Conservation (phyloP, 108 stramenopile genomes). For the Chaetoceros muelleri region DNA sequence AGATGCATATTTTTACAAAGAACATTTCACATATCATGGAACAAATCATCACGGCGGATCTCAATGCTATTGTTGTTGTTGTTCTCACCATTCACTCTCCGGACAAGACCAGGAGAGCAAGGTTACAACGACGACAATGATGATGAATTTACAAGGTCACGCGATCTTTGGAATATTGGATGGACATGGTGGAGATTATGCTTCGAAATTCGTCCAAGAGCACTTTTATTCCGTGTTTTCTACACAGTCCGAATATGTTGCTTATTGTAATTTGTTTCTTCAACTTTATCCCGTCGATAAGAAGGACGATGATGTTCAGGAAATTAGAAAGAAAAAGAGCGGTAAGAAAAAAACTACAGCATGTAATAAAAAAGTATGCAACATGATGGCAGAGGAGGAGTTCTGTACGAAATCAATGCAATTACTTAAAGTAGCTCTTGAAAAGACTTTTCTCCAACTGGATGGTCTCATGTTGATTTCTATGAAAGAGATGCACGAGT, state of each 20-base stretch:
- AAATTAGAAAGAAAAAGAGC: slow-evolving; percentile 10
- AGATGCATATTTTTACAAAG: background rate
- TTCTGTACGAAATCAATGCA: background rate
- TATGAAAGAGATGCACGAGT: slow-evolving; percentile 11
- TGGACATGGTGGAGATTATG: slow-evolving; percentile 82
- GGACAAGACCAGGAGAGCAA: background rate
- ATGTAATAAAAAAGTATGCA: background rate
- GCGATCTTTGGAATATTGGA: slow-evolving; percentile 80
- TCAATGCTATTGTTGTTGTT: too few species aligned
- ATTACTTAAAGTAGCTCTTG: slow-evolving; percentile 45
- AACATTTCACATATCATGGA: too few species aligned
- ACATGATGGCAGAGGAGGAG: background rate
- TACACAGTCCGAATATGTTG: slow-evolving; percentile 23
- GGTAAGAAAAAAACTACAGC: background rate
- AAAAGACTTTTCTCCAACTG: slow-evolving; percentile 53
- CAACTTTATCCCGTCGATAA: background rate
- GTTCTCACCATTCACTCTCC: too few species aligned
- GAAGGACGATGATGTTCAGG: slow-evolving; percentile 25
- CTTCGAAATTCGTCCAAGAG: slow-evolving; percentile 49
- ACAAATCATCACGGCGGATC: too few species aligned
- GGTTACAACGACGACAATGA: background rate
- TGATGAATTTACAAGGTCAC: slow-evolving; percentile 32
- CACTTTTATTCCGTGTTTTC: slow-evolving; percentile 49
- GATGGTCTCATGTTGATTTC: slow-evolving; percentile 26
- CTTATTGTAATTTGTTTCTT: slow-evolving; percentile 34